Evolutionary conservation across 768 basidiomycete species (phyloP).

Genomic region (Rhodotorula babjevae): DNA sequence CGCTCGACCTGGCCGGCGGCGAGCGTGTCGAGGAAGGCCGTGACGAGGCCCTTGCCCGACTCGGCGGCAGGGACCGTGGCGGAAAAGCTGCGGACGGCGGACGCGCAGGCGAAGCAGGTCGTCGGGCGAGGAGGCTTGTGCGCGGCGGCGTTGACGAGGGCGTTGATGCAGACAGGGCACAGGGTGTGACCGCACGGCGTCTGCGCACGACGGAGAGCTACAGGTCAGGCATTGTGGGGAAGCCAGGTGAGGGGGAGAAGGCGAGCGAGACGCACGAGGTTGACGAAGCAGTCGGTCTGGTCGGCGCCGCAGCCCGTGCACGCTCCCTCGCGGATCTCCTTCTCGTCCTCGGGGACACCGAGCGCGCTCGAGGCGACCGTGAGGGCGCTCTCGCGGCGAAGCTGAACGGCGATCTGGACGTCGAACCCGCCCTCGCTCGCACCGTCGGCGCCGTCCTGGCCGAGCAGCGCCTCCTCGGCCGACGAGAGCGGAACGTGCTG

Average conservation of each 20-base stretch:
- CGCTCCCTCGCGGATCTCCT: background rate
- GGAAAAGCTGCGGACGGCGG: background rate
- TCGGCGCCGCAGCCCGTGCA: slow-evolving; percentile 17
- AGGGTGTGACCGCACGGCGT: slow-evolving; percentile 15
- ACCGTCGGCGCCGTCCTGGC: background rate
- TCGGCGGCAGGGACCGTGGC: background rate
- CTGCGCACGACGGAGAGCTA: too few relatives aligned
- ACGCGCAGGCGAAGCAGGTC: slow-evolving; percentile 27
- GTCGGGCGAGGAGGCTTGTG: slow-evolving; percentile 36
- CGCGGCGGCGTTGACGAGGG: slow-evolving; percentile 34
- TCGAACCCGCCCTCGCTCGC: background rate
- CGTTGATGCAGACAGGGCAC: slow-evolving; percentile 36
- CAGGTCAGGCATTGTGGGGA: too few relatives aligned
- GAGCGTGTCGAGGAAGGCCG: slow-evolving; percentile 1
- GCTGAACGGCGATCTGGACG: background rate
- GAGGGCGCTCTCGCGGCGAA: background rate
- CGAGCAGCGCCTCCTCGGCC: background rate
- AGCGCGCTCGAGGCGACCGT: background rate
- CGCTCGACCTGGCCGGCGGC: background rate
- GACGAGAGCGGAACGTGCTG: background rate
- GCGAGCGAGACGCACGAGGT: slow-evolving; percentile 11
- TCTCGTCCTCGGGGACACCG: background rate
- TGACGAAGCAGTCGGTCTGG: slow-evolving; percentile 19
- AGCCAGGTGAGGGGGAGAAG: background rate
- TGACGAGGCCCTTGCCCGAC: background rate